Percentiles rank a stretch among this genome's conserved stretches.
These are phyloP conservation scores for Carex pumila DNA, from an alignment of 176 grass and related monocot species.

Conservation along the genomic window DNA sequence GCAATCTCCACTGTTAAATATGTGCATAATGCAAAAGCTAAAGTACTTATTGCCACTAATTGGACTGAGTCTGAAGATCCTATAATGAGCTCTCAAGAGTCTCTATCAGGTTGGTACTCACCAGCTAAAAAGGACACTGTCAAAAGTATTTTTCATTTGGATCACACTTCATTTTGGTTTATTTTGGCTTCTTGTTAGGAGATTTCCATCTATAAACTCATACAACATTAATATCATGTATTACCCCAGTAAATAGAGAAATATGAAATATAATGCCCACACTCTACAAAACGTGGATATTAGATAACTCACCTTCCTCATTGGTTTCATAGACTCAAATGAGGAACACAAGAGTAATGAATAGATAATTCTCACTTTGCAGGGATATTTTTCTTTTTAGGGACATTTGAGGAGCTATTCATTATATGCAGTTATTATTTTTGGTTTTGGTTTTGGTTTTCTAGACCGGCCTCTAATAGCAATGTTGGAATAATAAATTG, in stretches of 20 bases:
- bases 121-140: not conserved
- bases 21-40: slow-evolving; percentile 65
- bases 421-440: not conserved
- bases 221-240: not conserved
- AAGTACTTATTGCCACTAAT: slow-evolving; percentile 56
- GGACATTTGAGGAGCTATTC: not conserved
- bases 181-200: not conserved
- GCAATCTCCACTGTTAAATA: slow-evolving; percentile 73
- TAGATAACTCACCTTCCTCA: not conserved
- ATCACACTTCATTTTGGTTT: not conserved
- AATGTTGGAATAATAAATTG: slow-evolving; percentile 19
- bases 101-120: slow-evolving; percentile 53
- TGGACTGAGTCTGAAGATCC: slow-evolving; percentile 51
- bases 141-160: not conserved
- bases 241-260: not conserved
- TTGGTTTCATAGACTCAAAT: not conserved
- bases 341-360: not conserved
- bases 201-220: not conserved
- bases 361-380: not conserved
- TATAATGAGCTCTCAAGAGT: slow-evolving; percentile 35
- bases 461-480: not conserved
- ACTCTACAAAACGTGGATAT: not conserved
- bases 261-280: not conserved
- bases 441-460: not conserved
- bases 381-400: not conserved